A percentile compares a stretch with the other conserved stretches of the same genome.
Evolutionary conservation across 2,329 filamentous ascomycete species (phyloP).

Genomic region (Ciborinia camelliae): DNA sequence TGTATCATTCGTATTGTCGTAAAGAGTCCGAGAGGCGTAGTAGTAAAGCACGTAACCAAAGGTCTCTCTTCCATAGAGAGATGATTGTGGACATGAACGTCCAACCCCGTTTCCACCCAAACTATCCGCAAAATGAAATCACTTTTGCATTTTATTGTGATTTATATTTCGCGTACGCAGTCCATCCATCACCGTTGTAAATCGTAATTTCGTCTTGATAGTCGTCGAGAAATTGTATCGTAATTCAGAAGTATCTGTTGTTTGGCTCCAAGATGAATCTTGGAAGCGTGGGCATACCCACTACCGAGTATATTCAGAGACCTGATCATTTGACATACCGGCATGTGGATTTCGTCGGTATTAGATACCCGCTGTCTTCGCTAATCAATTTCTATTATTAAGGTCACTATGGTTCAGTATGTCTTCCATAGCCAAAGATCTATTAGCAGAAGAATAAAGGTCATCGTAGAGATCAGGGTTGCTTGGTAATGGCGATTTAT

Average conservation of each 20-base stretch:
- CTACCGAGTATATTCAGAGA: no score
- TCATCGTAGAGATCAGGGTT: background rate
- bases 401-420: background rate
- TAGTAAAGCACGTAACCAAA: background rate
- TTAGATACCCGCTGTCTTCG: background rate
- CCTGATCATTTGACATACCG: no score
- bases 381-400: background rate
- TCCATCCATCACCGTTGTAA: background rate
- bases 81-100: background rate
- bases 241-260: background rate
- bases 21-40: background rate
- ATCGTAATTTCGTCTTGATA: background rate
- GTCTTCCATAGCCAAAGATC: constrained; percentile 5
- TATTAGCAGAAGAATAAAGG: background rate
- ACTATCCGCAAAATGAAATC: background rate
- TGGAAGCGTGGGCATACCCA: no score
- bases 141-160: background rate
- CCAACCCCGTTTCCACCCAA: background rate
- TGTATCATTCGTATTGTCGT: background rate
- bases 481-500: background rate
- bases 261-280: background rate
- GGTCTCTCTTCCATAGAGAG: background rate
- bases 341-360: background rate
- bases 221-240: background rate
- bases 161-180: background rate